Evolutionary conservation across 2,329 filamentous ascomycete species (phyloP).

Genomic region (Geosmithia morbida): DNA sequence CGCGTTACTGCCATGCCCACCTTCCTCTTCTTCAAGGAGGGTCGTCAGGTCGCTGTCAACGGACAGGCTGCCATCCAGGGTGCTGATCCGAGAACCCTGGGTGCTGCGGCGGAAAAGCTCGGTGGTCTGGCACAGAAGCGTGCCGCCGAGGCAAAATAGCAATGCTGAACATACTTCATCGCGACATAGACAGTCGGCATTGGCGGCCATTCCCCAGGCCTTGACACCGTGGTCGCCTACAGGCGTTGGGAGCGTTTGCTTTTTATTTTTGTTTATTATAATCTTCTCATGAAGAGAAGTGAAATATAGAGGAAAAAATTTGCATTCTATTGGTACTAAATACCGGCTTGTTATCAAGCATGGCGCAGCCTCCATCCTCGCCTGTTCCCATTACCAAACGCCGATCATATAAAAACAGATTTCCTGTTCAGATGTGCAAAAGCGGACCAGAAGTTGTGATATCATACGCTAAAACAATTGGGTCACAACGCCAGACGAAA

Average conservation of each 20-base stretch:
- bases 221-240: not conserved
- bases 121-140: conserved; percentile 18
- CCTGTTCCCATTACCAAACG: no score
- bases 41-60: conserved; percentile 21
- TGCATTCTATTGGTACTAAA: no score
- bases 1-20: conserved; percentile 86
- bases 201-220: not conserved
- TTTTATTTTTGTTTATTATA: not conserved
- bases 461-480: not conserved
- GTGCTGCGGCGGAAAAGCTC: conserved; percentile 21
- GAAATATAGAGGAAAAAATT: no score
- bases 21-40: conserved; percentile 76
- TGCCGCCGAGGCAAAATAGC: conserved; percentile 1
- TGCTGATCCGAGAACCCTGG: conserved; percentile 15
- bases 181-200: not conserved
- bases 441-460: no score
- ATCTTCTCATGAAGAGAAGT: no score
- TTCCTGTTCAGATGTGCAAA: no score
- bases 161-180: not conserved
- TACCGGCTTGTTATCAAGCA: no score
- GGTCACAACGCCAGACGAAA: not conserved
- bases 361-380: no score
- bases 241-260: not conserved
- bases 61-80: conserved; percentile 17
- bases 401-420: no score